Evolutionary conservation across 2,329 filamentous ascomycete species (phyloP).

Genomic region (Pseudopyrenochaeta lycopersici): DNA sequence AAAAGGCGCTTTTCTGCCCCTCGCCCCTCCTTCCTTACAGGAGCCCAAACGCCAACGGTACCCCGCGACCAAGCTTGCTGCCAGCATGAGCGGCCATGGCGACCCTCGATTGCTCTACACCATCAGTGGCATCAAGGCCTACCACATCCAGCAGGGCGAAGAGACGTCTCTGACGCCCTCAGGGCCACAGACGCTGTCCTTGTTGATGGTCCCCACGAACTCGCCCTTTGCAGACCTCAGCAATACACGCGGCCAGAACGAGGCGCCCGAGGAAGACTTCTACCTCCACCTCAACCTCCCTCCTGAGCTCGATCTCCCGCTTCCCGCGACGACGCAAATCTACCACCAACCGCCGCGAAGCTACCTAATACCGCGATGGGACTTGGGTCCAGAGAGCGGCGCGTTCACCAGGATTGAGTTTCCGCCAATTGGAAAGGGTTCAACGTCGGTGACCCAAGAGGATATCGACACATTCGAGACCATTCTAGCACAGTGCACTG

Average conservation of each 20-base stretch:
- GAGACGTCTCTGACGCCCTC: conserved; percentile 84
- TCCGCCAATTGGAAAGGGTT: conserved; percentile 73
- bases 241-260: conserved; percentile 65
- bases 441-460: conserved; percentile 76
- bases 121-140: conserved; percentile 86
- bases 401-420: conserved; percentile 96
- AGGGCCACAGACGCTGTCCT: conserved; percentile 87
- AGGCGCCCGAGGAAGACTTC: conserved; percentile 77
- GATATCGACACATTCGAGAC: conserved; percentile 97
- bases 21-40: background rate
- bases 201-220: conserved; percentile 94
- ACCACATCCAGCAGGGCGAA: conserved; percentile 87
- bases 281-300: conserved; percentile 95
- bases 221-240: conserved; percentile 69
- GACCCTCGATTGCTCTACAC: conserved; percentile 66
- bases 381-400: conserved; percentile 85
- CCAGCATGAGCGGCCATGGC: conserved; percentile 59
- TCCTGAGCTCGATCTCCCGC: conserved; percentile 89
- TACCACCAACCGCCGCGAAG: conserved; percentile 93
- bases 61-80: conserved; percentile 16
- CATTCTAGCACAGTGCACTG: conserved; percentile 96
- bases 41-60: conserved; percentile 1
- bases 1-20: background rate
- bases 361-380: conserved; percentile 96
- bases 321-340: conserved; percentile 95